phyloP scores from a whole-genome alignment of 768 basidiomycete genomes.

The Rhodotorula toruloides region DNA sequence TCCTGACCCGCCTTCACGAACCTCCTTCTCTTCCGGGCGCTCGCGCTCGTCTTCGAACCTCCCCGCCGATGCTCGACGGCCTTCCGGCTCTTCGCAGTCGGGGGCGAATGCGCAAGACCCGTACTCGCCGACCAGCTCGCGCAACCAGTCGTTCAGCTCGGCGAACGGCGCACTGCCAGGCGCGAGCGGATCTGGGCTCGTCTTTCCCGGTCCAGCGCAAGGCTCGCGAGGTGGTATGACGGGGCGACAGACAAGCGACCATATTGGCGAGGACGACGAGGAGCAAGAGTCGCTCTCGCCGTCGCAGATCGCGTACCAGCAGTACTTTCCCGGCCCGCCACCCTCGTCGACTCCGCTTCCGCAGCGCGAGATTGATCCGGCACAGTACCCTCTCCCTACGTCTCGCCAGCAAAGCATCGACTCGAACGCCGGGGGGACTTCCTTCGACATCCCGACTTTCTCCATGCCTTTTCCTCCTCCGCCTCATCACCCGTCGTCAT shows the following conservation, averaged over 20 bases:
- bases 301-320: neutral
- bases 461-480: slow-evolving; percentile 5
- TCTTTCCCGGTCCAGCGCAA: neutral
- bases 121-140: neutral
- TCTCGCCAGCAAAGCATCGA: slow-evolving; percentile 5
- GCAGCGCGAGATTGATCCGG: neutral
- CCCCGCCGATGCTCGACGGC: neutral
- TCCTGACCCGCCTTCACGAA: neutral
- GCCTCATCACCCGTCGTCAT: neutral
- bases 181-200: neutral
- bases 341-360: neutral
- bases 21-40: neutral
- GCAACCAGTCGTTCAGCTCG: slow-evolving; percentile 2
- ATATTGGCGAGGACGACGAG: neutral
- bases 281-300: neutral
- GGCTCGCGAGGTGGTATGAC: neutral
- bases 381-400: neutral
- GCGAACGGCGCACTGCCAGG: neutral
- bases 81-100: neutral
- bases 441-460: neutral
- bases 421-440: neutral
- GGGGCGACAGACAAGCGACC: neutral
- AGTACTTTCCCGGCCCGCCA: slow-evolving; percentile 13
- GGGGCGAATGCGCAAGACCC: neutral
- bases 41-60: slow-evolving; percentile 1